Percentiles rank a stretch among this genome's conserved stretches.
phyloP scores from a whole-genome alignment of 257 asterid genomes.

The Fraxinus excelsior region DNA sequence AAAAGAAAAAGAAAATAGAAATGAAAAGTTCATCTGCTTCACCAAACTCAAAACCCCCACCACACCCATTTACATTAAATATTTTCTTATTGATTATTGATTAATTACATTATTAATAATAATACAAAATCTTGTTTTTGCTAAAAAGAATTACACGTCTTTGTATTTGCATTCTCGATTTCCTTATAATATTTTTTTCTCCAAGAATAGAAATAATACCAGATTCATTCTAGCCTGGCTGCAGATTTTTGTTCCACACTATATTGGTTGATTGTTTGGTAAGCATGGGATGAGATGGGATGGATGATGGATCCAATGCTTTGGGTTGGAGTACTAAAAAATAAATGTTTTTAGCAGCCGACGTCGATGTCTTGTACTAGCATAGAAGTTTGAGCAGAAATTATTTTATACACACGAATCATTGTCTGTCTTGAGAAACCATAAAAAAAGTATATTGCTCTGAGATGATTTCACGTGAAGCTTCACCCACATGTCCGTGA shows the following conservation, averaged over 20 bases:
- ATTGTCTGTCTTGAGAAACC: slow-evolving; percentile 27
- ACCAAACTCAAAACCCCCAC: too few relatives aligned
- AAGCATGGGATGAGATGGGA: background rate
- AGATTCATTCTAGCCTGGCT: background rate
- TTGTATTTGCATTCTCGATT: too few relatives aligned
- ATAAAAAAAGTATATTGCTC: background rate
- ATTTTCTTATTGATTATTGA: too few relatives aligned
- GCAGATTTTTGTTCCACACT: background rate
- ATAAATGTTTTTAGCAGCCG: slow-evolving; percentile 18
- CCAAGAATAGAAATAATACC: background rate
- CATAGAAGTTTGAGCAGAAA: slow-evolving; percentile 14
- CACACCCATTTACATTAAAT: too few relatives aligned
- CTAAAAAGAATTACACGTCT: too few relatives aligned
- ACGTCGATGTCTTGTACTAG: background rate
- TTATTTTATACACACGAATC: slow-evolving; percentile 2
- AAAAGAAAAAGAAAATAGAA: too few relatives aligned
- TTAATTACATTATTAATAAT: too few relatives aligned
- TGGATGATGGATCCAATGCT: slow-evolving; percentile 3
- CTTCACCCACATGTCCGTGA: slow-evolving; percentile 35
- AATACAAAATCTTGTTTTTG: too few relatives aligned
- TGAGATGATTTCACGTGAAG: slow-evolving; percentile 43
- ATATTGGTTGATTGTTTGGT: background rate
- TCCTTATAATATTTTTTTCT: too few relatives aligned
- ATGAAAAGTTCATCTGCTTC: too few relatives aligned
- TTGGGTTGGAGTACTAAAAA: background rate